Evolutionary conservation across 495 filamentous ascomycete species (phyloP).

Genomic region (Aspergillus incahuasiensis): DNA sequence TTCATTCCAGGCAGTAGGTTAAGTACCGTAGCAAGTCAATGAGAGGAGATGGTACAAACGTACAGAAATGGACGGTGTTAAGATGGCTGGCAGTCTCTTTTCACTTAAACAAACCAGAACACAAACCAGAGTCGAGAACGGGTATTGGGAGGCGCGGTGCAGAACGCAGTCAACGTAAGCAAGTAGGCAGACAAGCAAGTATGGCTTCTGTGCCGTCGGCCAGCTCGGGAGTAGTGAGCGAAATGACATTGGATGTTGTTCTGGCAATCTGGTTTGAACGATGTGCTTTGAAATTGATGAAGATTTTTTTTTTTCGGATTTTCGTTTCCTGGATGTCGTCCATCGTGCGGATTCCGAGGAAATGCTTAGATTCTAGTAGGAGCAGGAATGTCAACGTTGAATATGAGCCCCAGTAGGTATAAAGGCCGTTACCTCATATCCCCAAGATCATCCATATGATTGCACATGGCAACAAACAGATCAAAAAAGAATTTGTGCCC

Average conservation of each 20-base stretch:
- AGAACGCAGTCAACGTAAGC: neutral
- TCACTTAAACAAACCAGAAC: neutral
- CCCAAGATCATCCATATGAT: constrained; percentile 88
- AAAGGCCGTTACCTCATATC: constrained; percentile 42
- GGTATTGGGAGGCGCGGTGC: neutral
- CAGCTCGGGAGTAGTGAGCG: constrained; percentile 42
- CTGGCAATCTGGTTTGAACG: constrained; percentile 31
- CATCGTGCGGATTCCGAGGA: constrained; percentile 12
- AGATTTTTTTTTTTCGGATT: constrained; percentile 16
- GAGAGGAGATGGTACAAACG: constrained; percentile 2
- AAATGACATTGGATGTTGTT: constrained; percentile 20
- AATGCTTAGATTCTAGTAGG: constrained; percentile 33
- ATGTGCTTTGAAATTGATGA: constrained; percentile 20
- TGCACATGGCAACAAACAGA: constrained; percentile 95
- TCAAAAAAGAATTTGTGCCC: constrained; percentile 92
- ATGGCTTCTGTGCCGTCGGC: constrained; percentile 22
- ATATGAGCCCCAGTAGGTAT: constrained; percentile 9
- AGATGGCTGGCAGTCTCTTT: constrained; percentile 3
- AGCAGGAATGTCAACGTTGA: constrained; percentile 13
- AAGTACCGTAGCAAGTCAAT: constrained; percentile 4
- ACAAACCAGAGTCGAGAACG: constrained; percentile 1
- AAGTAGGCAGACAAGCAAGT: neutral
- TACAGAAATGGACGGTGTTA: neutral
- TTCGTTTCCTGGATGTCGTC: constrained; percentile 14
- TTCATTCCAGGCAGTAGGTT: constrained; percentile 3